Conservation (phyloP, 148 eudicot genomes). For the Fallopia convolvulus region DNA sequence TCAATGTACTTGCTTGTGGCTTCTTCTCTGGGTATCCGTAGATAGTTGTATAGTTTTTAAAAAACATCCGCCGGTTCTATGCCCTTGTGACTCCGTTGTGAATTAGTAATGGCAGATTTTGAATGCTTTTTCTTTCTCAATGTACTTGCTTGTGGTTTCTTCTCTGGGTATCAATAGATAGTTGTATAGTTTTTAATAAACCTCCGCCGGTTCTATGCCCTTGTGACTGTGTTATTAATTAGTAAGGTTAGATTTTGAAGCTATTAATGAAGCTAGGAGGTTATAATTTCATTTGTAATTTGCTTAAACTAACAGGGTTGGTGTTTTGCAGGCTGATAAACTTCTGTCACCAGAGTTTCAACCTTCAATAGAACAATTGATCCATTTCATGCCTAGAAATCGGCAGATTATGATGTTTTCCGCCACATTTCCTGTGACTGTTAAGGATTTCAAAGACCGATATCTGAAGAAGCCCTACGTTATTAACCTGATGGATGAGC, state of each 20-base stretch:
- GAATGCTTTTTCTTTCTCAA: not conserved
- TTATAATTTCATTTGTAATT: not conserved
- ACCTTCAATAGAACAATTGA: constrained; percentile 54
- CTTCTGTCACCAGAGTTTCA: constrained; percentile 63
- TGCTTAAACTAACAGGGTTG: not conserved
- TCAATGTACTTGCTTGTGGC: not conserved
- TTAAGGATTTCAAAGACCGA: constrained; percentile 50
- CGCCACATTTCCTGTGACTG: constrained; percentile 61
- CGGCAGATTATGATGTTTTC: constrained; percentile 66
- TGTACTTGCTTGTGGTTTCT: not conserved
- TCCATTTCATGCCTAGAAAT: constrained; percentile 33
- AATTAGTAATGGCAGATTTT: not conserved
- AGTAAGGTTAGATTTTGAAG: not conserved
- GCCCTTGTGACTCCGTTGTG: not conserved
- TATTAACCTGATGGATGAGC: constrained; percentile 75
- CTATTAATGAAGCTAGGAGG: too few species aligned
- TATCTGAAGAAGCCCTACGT: constrained; percentile 42
- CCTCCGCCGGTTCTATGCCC: not conserved
- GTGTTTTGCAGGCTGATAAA: constrained; percentile 58
- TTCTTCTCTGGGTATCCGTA: not conserved
- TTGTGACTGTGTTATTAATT: not conserved
- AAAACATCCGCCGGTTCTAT: not conserved
- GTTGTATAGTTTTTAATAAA: not conserved
- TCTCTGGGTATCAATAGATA: not conserved
- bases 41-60: not conserved